Conservation (phyloP, 2,329 filamentous ascomycete genomes). For the Aspergillus pseudotamarii region DNA sequence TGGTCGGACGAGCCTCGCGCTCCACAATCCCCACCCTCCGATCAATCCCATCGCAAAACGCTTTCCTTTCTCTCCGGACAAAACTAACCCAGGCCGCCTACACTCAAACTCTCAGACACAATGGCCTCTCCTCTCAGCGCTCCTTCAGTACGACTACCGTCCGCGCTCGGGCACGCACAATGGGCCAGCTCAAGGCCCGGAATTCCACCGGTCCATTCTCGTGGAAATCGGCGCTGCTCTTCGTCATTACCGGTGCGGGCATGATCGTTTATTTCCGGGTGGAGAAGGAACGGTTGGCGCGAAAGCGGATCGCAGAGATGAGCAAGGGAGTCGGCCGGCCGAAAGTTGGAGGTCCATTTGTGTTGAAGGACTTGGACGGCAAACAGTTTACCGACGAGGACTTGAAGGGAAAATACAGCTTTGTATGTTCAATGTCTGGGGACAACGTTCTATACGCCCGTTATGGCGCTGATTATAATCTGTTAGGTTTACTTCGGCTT, state of each 20-base stretch:
- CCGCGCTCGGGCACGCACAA: constrained; percentile 35
- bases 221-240: constrained; percentile 84
- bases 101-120: not conserved
- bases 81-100: not conserved
- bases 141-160: constrained; percentile 34
- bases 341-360: constrained; percentile 88
- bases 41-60: constrained; percentile 6
- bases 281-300: constrained; percentile 89
- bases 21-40: constrained; percentile 9
- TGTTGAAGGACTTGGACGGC: constrained; percentile 79
- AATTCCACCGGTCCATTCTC: constrained; percentile 71
- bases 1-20: constrained; percentile 17
- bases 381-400: constrained; percentile 75
- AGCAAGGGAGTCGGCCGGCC: constrained; percentile 90
- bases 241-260: constrained; percentile 74
- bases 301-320: constrained; percentile 85
- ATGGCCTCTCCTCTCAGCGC: constrained; percentile 11
- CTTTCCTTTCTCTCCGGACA: constrained; percentile 4
- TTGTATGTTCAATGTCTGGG: constrained; percentile 39
- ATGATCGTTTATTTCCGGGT: constrained; percentile 89
- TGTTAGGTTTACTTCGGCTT: constrained; percentile 93
- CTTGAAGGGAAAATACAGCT: constrained; percentile 79
- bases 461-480: constrained; percentile 6
- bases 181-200: constrained; percentile 44
- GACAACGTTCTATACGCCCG: not conserved